Conservation (phyloP, 2,329 filamentous ascomycete species). For the Westerdykella sp. region DNA sequence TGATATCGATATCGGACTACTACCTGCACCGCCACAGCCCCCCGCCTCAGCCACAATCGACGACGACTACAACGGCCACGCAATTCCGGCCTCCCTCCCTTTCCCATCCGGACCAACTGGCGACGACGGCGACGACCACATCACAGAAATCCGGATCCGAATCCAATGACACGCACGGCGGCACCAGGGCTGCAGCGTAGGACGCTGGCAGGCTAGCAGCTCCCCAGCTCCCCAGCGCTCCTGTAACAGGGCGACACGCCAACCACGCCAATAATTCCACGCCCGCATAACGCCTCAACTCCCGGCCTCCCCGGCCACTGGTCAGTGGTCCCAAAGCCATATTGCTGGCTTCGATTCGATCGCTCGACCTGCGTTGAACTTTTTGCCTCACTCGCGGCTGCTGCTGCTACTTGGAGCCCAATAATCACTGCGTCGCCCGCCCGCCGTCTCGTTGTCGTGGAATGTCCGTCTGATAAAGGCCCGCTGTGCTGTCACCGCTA, state of each 20-base stretch:
- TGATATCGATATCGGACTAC: too few relatives aligned
- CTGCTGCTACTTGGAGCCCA: neutral
- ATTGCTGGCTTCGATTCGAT: neutral
- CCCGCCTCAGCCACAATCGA: too few relatives aligned
- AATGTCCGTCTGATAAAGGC: slow-evolving; percentile 1
- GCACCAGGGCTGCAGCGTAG: neutral
- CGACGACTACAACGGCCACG: too few relatives aligned
- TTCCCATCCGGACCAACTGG: too few relatives aligned
- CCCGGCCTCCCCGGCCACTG: neutral
- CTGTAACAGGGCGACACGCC: slow-evolving; percentile 31
- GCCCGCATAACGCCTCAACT: neutral
- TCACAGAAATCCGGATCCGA: too few relatives aligned
- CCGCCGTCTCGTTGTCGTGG: neutral
- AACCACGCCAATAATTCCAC: slow-evolving; percentile 5
- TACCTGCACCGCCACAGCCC: too few relatives aligned
- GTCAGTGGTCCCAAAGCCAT: neutral
- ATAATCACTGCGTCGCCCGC: neutral
- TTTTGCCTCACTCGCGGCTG: slow-evolving; percentile 8
- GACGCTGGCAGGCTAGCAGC: neutral
- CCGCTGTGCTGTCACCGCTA: neutral
- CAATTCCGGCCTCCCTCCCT: too few relatives aligned
- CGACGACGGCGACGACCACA: too few relatives aligned
- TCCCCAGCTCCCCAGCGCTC: slow-evolving; percentile 18
- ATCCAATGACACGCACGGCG: slow-evolving; percentile 6
- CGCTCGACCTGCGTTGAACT: neutral